Conservation (phyloP, 1,284 basidiomycete genomes). For the Veloporphyrellus conicus region DNA sequence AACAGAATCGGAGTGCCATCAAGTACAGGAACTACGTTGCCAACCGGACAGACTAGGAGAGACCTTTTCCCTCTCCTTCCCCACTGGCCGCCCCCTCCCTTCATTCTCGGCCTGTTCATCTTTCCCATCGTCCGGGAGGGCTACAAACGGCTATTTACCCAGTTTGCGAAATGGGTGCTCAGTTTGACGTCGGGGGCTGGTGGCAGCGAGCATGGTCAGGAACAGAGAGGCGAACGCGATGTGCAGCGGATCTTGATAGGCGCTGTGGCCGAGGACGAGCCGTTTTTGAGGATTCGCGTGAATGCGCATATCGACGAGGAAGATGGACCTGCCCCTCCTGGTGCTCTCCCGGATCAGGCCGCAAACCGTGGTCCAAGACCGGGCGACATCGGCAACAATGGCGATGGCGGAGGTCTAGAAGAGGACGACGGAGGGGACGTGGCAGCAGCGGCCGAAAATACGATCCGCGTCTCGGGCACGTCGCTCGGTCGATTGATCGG, state of each 20-base stretch:
- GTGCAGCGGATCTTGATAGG: slow-evolving; percentile 32
- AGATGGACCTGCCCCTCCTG: slow-evolving; percentile 12
- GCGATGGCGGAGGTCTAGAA: slow-evolving; percentile 1
- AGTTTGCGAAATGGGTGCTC: slow-evolving; percentile 47
- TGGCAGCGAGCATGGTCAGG: slow-evolving; percentile 11
- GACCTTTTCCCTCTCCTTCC: slow-evolving; percentile 21
- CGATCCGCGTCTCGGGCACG: slow-evolving; percentile 52
- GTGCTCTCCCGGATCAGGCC: slow-evolving; percentile 8
- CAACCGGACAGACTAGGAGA: not conserved
- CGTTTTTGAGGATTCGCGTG: slow-evolving; percentile 47
- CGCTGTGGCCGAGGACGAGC: slow-evolving; percentile 43
- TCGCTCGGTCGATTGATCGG: slow-evolving; percentile 61
- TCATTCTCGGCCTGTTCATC: slow-evolving; percentile 50
- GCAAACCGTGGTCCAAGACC: slow-evolving; percentile 13
- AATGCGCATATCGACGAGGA: slow-evolving; percentile 33
- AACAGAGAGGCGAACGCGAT: slow-evolving; percentile 17
- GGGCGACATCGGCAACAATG: slow-evolving; percentile 1
- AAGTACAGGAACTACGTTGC: not conserved
- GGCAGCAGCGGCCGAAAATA: slow-evolving; percentile 47
- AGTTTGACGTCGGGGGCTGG: slow-evolving; percentile 31
- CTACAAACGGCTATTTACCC: slow-evolving; percentile 44
- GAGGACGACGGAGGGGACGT: slow-evolving; percentile 20
- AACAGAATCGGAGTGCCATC: not conserved
- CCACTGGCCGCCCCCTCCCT: slow-evolving; percentile 59
- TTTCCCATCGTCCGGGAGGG: slow-evolving; percentile 47